Evolutionary conservation across 371 early-diverging fungal species (phyloP).

Genomic region (Phascolomyces articulosus): DNA sequence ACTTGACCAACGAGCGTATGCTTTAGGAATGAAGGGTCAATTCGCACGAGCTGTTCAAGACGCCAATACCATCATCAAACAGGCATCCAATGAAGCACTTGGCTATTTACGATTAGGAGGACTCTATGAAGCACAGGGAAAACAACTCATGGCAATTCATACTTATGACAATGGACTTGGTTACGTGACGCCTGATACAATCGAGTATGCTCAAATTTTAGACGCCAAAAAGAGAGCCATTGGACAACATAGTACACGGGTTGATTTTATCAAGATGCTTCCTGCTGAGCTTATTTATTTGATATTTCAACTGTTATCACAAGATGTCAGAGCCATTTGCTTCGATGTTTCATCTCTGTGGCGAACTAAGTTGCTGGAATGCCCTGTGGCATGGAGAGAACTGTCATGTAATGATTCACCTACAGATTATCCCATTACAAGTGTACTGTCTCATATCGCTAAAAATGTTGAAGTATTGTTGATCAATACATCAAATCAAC

Average conservation of each 20-base stretch:
- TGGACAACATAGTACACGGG: not conserved
- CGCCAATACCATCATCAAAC: not conserved
- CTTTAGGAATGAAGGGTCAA: not conserved
- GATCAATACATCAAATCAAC: not conserved
- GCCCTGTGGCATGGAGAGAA: not conserved
- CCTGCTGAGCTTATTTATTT: not conserved
- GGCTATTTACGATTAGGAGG: not conserved
- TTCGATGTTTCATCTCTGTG: not conserved
- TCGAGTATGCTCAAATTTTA: not conserved
- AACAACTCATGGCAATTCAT: slow-evolving; percentile 46
- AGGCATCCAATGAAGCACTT: not conserved
- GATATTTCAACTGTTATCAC: not conserved
- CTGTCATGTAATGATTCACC: not conserved
- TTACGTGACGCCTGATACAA: slow-evolving; percentile 30
- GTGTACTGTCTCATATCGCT: not conserved
- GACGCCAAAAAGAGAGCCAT: not conserved
- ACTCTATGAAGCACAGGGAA: slow-evolving; percentile 33
- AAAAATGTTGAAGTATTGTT: not conserved
- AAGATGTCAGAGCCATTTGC: not conserved
- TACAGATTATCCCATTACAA: not conserved
- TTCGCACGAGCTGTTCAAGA: not conserved
- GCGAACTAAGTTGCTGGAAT: not conserved
- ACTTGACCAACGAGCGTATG: not conserved
- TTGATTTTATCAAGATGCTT: not conserved
- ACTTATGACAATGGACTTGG: slow-evolving; percentile 58